Evolutionary conservation across 805 yeast species (phyloP), one percentile per base, ranked within the genome.

Genomic region (Kurtzmaniella cleridarum): DNA sequence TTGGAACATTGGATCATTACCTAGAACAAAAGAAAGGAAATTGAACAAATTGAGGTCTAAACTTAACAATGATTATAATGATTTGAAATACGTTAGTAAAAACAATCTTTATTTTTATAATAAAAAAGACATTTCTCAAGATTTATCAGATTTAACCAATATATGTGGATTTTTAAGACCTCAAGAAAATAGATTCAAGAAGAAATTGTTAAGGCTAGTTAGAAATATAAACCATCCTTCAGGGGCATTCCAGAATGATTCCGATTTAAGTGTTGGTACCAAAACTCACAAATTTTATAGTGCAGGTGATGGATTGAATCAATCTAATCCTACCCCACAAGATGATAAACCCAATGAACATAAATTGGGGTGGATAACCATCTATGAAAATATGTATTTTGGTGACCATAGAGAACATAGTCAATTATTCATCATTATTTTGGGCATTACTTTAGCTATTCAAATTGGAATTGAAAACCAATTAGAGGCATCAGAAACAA

Each of bases 331-430:
- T 10, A 65, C 66, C 38, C 79, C 84, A 0, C 62, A 62, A 11
- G 86, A 80, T 53, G 86, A 80, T 53, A 63, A 73, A 3, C 84
- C 85, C 0, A 76, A 74, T 51, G 78, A 75, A 35, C 69, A 62
- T 40, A 80, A 78, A 48, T 46, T 79, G 27, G 86, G 86, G 0
- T 81, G 86, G 86, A 55, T 80, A 2, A 79, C 85, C 0, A 60
- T 80, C 1, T 78, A 72, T 47, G 82, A 79, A 17, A 75, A 75
- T 15, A 42, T 41, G 4, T 55, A 63, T 45, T 38, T 46, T 17
- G 54, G 51, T 1, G 14, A 16, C 2, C 16, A 11, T 5, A 15
- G 16, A 10, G 53, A 41, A 38, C 54, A 44, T 16, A 47, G 45
- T 38, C 81, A 81, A 0, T 66, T 69, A 60, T 79, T 79, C 71